Conservation (phyloP, 2,329 filamentous ascomycete species). For the Aquanectria penicillioides region DNA sequence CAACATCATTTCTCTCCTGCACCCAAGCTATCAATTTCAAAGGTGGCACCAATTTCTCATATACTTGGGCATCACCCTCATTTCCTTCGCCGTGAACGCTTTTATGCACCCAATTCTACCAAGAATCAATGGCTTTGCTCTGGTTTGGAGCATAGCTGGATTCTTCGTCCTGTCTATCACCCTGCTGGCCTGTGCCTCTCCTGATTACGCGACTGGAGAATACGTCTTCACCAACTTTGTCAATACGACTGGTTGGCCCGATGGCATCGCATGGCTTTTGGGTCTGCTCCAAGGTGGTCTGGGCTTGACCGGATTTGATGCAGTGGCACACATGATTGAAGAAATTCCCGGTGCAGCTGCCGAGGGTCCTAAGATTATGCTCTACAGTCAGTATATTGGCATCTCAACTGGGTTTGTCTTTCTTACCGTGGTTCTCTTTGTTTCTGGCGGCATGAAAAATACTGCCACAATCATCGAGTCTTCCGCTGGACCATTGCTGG, state of each 20-base stretch:
- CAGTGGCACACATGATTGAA: constrained; percentile 49
- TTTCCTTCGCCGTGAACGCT: constrained; percentile 44
- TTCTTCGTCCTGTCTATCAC: constrained; percentile 77
- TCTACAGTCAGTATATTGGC: constrained; percentile 71
- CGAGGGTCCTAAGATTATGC: constrained; percentile 47
- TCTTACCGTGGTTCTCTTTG: constrained; percentile 71
- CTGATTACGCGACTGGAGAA: constrained; percentile 58
- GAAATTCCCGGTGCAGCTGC: constrained; percentile 45
- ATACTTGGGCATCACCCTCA: constrained; percentile 43
- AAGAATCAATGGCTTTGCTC: constrained; percentile 70
- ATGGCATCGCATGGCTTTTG: constrained; percentile 47
- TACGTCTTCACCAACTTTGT: constrained; percentile 47
- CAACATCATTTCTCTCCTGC: constrained; percentile 70
- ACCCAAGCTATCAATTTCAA: constrained; percentile 64
- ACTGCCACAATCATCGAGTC: constrained; percentile 59
- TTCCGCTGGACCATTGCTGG: constrained; percentile 65
- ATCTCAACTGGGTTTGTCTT: constrained; percentile 71
- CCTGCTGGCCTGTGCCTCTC: constrained; percentile 70
- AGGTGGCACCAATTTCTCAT: constrained; percentile 77
- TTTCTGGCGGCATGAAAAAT: constrained; percentile 64
- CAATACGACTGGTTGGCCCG: constrained; percentile 47
- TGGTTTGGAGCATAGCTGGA: constrained; percentile 75
- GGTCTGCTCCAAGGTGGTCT: constrained; percentile 47
- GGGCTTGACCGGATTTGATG: constrained; percentile 47
- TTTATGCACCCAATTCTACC: constrained; percentile 46